Conservation (phyloP, 805 yeast genomes). For the Kurtzmaniella fragi region DNA sequence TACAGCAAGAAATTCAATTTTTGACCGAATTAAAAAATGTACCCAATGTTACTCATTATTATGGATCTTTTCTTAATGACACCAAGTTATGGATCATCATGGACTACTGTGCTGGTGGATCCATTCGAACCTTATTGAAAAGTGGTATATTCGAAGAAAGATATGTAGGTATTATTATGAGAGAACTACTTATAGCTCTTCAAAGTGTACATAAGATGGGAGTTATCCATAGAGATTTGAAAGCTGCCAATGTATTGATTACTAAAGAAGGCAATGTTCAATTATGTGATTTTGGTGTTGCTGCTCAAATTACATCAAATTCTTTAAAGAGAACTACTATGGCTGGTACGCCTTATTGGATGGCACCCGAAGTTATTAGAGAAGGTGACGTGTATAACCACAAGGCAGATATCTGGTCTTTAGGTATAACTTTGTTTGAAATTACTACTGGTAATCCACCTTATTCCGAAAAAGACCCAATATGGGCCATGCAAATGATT, state of each 20-base stretch:
- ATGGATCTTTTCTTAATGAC: constrained; percentile 81
- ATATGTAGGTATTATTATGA: constrained; percentile 73
- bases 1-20: constrained; percentile 87
- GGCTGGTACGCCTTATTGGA: constrained; percentile 97
- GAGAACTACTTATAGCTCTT: constrained; percentile 78
- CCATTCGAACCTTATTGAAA: constrained; percentile 75
- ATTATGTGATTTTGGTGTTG: constrained; percentile 97
- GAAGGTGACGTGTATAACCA: constrained; percentile 86
- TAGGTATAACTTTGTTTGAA: constrained; percentile 92
- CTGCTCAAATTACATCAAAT: constrained; percentile 80
- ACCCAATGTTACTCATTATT: constrained; percentile 91
- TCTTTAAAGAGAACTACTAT: constrained; percentile 83
- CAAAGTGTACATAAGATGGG: constrained; percentile 81
- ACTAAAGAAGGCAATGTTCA: constrained; percentile 86
- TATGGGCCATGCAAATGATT: constrained; percentile 90
- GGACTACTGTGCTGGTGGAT: constrained; percentile 98
- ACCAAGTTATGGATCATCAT: constrained; percentile 95
- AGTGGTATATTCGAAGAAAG: constrained; percentile 88
- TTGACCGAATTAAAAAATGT: constrained; percentile 74
- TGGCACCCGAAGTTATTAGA: constrained; percentile 97
- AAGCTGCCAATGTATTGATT: constrained; percentile 91
- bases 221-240: constrained; percentile 92
- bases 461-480: constrained; percentile 89
- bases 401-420: constrained; percentile 96
- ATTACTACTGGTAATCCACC: constrained; percentile 98